These are phyloP conservation scores for Colletotrichum cereale DNA, from an alignment of 2,329 filamentous ascomycete genomes.

Conservation along the genomic window DNA sequence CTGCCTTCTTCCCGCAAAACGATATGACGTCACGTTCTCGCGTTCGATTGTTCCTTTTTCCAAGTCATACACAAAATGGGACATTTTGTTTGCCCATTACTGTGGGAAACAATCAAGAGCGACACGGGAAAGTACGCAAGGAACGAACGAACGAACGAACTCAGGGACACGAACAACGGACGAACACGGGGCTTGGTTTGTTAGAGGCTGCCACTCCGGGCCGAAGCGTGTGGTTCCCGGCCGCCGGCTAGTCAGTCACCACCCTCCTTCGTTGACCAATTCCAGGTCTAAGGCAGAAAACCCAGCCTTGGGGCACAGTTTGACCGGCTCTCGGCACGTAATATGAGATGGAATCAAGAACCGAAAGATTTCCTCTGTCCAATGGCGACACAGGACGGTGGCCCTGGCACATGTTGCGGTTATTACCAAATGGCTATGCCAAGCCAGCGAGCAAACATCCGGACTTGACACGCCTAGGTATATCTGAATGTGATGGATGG, in stretches of 20 bases:
- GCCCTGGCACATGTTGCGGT: background rate
- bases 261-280: background rate
- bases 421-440: background rate
- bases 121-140: background rate
- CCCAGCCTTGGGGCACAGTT: background rate
- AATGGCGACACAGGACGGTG: no score
- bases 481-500: no score
- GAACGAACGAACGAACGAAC: no score
- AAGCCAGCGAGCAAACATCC: no score
- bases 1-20: background rate
- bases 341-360: background rate
- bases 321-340: background rate
- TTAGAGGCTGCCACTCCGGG: background rate
- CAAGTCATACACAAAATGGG: no score
- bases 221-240: background rate
- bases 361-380: no score
- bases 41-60: background rate
- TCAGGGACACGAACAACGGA: background rate
- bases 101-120: no score
- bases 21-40: conserved; percentile 36
- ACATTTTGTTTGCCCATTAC: background rate
- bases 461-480: no score
- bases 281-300: background rate
- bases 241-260: background rate
- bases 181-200: background rate